These are phyloP conservation scores for Leptographium lundbergii DNA, from an alignment of 2,329 filamentous ascomycete species.

Conservation along the genomic window DNA sequence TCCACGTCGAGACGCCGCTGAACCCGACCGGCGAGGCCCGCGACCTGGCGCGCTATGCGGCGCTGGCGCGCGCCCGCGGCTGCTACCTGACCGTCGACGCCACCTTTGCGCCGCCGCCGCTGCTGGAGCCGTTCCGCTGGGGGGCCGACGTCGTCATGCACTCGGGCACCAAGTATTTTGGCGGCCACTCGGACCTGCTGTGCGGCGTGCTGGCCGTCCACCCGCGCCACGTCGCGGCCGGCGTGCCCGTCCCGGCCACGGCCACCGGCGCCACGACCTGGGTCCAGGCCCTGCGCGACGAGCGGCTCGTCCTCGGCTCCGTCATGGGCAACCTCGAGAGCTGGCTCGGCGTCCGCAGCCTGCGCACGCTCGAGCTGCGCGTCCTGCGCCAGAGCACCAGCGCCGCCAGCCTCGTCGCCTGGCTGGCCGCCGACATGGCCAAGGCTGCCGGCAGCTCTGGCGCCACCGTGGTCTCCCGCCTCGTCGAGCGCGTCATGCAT, in stretches of 20 bases:
- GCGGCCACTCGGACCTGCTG: conserved; percentile 87
- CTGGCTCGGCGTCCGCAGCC: conserved; percentile 79
- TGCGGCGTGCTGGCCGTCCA: conserved; percentile 68
- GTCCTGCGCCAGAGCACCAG: conserved; percentile 65
- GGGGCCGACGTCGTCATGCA: conserved; percentile 88
- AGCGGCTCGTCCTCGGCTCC: conserved; percentile 65
- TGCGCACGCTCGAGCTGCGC: conserved; percentile 76
- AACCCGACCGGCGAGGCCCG: conserved; percentile 81
- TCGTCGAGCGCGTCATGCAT: conserved; percentile 51
- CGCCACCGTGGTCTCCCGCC: conserved; percentile 26
- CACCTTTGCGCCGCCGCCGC: conserved; percentile 82
- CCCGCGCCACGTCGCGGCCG: conserved; percentile 17
- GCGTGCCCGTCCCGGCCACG: neutral
- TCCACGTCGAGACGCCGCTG: conserved; percentile 86
- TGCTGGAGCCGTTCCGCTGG: conserved; percentile 72
- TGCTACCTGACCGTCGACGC: conserved; percentile 75
- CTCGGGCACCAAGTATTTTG: conserved; percentile 89
- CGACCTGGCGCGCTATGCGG: conserved; percentile 58
- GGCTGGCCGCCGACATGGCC: conserved; percentile 45
- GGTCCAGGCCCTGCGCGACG: conserved; percentile 46
- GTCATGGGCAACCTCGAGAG: conserved; percentile 85
- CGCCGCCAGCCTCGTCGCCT: conserved; percentile 56
- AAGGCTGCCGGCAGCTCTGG: conserved; percentile 15
- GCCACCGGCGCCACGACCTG: conserved; percentile 30
- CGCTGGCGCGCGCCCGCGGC: conserved; percentile 57